Evolutionary conservation across 106 monocot species (phyloP).

Genomic region (Ottelia alismoides): DNA sequence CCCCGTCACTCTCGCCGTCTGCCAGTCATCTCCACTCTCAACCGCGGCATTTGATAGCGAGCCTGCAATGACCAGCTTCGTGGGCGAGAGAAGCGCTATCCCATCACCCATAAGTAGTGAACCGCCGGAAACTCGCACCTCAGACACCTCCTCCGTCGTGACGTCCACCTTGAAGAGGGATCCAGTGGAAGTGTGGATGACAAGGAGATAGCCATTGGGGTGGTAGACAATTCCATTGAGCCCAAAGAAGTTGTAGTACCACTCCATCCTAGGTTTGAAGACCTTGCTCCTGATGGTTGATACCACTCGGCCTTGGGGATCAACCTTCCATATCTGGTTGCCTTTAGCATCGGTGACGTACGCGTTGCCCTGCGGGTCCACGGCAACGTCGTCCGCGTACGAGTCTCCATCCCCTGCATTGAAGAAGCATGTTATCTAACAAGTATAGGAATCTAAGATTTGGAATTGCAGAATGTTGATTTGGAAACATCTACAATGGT

Average conservation of each 20-base stretch:
- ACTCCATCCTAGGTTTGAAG: conserved; percentile 32
- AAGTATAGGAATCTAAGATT: too few species aligned
- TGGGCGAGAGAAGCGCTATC: conserved; percentile 53
- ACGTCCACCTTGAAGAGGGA: conserved; percentile 57
- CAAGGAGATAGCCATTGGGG: conserved; percentile 68
- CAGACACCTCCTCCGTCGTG: conserved; percentile 20
- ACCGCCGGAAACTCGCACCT: conserved; percentile 36
- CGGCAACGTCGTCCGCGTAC: conserved; percentile 70
- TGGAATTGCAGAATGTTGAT: too few species aligned
- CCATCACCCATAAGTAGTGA: conserved; percentile 66
- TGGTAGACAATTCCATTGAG: conserved; percentile 88
- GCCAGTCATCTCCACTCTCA: conserved; percentile 63
- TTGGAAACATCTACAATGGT: too few species aligned
- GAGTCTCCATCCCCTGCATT: conserved; percentile 33
- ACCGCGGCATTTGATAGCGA: conserved; percentile 25
- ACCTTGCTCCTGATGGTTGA: conserved; percentile 37
- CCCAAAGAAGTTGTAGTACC: conserved; percentile 36
- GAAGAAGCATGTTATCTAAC: too few species aligned
- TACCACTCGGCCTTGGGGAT: conserved; percentile 34
- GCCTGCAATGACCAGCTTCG: conserved; percentile 48
- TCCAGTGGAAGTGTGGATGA: conserved; percentile 64
- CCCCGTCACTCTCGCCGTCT: conserved; percentile 30
- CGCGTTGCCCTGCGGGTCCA: conserved; percentile 62
- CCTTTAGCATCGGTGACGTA: conserved; percentile 57
- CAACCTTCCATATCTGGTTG: conserved; percentile 80